These are phyloP conservation scores for Pseudognaphalium luteoalbum DNA, from an alignment of 129 eudicot species.

Conservation along the genomic window DNA sequence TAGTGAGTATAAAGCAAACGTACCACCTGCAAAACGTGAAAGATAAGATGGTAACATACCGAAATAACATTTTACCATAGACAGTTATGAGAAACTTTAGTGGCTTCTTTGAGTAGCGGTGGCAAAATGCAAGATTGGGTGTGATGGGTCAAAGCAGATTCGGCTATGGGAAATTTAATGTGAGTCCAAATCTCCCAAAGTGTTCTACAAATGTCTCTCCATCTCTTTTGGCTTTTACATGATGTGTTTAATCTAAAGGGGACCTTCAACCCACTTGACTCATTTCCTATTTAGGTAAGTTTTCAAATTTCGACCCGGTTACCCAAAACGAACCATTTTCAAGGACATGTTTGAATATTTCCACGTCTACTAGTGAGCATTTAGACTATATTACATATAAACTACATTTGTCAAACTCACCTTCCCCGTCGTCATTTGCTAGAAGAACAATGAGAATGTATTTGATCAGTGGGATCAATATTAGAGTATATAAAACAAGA, in stretches of 20 bases:
- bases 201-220: not conserved
- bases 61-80: slow-evolving; percentile 1
- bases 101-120: not conserved
- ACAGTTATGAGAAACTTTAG: not conserved
- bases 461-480: slow-evolving; percentile 75
- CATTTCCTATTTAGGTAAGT: no score
- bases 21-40: slow-evolving; percentile 61
- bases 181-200: not conserved
- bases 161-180: not conserved
- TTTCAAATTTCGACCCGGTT: no score
- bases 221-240: not conserved
- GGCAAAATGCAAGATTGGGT: not conserved
- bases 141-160: not conserved
- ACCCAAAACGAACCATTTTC: no score
- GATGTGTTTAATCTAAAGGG: no score
- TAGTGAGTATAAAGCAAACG: slow-evolving; percentile 90
- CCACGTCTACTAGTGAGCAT: no score
- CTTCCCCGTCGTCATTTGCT: slow-evolving; percentile 97
- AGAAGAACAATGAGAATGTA: slow-evolving; percentile 85
- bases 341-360: no score
- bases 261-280: not conserved
- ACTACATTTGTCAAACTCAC: slow-evolving; percentile 37
- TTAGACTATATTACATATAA: not conserved
- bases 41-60: not conserved
- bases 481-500: slow-evolving; percentile 81